Evolutionary conservation across 768 basidiomycete species (phyloP).

Genomic region (Daedaleopsis nitida): DNA sequence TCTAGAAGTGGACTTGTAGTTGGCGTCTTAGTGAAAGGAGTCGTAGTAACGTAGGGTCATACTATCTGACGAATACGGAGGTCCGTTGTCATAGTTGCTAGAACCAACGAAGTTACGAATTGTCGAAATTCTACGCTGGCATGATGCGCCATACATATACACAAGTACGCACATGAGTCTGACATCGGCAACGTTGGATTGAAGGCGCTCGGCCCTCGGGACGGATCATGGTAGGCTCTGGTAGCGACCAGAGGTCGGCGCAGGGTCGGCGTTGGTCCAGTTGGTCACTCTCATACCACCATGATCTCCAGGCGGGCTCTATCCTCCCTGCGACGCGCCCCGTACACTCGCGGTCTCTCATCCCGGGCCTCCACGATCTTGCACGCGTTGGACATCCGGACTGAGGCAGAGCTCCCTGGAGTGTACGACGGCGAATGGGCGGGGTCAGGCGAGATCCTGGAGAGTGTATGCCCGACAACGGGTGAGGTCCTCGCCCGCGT

Average conservation of each 20-base stretch:
- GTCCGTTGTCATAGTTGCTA: too few species aligned
- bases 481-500: conserved; percentile 83
- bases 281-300: conserved; percentile 7
- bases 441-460: conserved; percentile 70
- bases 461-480: conserved; percentile 82
- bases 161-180: too few species aligned
- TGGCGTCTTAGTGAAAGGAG: too few species aligned
- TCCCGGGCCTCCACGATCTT: conserved; percentile 71
- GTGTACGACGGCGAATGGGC: conserved; percentile 86
- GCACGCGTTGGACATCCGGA: conserved; percentile 59
- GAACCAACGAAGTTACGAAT: too few species aligned
- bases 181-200: background rate
- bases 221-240: conserved; percentile 10
- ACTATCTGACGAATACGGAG: too few species aligned
- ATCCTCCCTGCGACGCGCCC: conserved; percentile 14
- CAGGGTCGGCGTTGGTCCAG: too few species aligned
- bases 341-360: conserved; percentile 54
- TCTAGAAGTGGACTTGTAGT: too few species aligned
- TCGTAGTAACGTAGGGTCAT: too few species aligned
- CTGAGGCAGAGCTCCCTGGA: conserved; percentile 60
- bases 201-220: conserved; percentile 12
- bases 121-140: too few species aligned
- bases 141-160: too few species aligned
- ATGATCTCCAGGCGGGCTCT: conserved; percentile 15
- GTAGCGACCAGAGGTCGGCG: background rate